A percentile compares a stretch with the other conserved stretches of the same genome.
These are phyloP conservation scores for Trypanosomatidae sp. DNA, from an alignment of 208 protist genomes.

Conservation along the genomic window DNA sequence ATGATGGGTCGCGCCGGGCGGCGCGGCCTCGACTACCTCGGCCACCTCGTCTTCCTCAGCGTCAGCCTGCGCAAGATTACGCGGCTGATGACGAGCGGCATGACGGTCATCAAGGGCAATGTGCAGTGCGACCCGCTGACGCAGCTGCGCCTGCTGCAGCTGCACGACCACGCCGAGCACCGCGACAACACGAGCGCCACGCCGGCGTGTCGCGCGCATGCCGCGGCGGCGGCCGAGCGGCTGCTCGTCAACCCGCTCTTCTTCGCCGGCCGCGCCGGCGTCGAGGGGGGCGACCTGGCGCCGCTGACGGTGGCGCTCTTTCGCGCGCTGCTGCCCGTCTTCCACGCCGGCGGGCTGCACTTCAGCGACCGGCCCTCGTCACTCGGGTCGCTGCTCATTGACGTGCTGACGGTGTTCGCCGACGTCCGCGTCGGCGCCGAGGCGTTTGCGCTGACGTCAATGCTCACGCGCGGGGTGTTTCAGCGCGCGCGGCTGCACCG, in stretches of 20 bases:
- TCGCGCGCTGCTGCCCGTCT: slow-evolving; percentile 66
- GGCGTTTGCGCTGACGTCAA: slow-evolving; percentile 64
- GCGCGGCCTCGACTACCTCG: slow-evolving; percentile 89
- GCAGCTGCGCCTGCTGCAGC: slow-evolving; percentile 72
- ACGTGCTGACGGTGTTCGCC: slow-evolving; percentile 72
- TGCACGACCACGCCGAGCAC: slow-evolving; percentile 57
- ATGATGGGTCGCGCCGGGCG: slow-evolving; percentile 94
- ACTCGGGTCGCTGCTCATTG: slow-evolving; percentile 60
- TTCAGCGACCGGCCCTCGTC: slow-evolving; percentile 66
- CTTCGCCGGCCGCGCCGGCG: slow-evolving; percentile 44
- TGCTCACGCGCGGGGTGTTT: slow-evolving; percentile 65
- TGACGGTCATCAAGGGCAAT: slow-evolving; percentile 87
- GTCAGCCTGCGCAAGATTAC: slow-evolving; percentile 83
- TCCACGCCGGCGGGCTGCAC: slow-evolving; percentile 71
- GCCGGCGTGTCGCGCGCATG: slow-evolving; percentile 35
- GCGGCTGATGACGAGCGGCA: slow-evolving; percentile 83
- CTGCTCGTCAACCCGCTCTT: slow-evolving; percentile 77
- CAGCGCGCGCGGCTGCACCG: slow-evolving; percentile 28
- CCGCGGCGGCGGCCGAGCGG: slow-evolving; percentile 40
- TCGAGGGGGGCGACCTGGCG: slow-evolving; percentile 67
- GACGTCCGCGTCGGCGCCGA: slow-evolving; percentile 54
- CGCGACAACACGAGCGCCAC: no score
- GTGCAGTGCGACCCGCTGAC: slow-evolving; percentile 78
- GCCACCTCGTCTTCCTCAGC: slow-evolving; percentile 90
- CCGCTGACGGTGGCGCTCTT: slow-evolving; percentile 49